These are phyloP conservation scores for Monilinia laxa DNA, from an alignment of 2,329 filamentous ascomycete species.

Conservation along the genomic window DNA sequence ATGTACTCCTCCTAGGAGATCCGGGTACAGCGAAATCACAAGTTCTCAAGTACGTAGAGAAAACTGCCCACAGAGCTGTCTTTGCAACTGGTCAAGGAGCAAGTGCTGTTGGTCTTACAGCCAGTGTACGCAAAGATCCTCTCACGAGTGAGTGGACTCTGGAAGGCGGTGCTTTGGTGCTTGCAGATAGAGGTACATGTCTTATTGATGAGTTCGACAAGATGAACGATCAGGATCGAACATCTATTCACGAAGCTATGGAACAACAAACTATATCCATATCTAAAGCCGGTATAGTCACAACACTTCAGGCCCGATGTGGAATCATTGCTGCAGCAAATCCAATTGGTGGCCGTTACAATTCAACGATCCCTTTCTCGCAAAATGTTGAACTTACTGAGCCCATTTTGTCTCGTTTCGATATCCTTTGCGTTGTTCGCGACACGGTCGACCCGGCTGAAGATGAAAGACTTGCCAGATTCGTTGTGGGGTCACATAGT, in stretches of 20 bases:
- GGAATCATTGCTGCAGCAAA: conserved; percentile 96
- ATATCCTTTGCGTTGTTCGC: conserved; percentile 92
- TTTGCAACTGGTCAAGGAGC: conserved; percentile 98
- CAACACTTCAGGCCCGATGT: conserved; percentile 91
- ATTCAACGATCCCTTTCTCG: conserved; percentile 91
- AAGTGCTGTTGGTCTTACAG: conserved; percentile 94
- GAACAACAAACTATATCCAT: conserved; percentile 99
- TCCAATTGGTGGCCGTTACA: conserved; percentile 93
- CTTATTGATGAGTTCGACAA: conserved; percentile 99
- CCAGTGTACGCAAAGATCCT: conserved; percentile 91
- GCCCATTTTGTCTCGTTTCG: conserved; percentile 95
- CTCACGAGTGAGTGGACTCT: conserved; percentile 96
- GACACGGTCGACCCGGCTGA: conserved; percentile 91
- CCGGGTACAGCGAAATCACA: conserved; percentile 98
- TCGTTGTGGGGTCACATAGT: conserved; percentile 92
- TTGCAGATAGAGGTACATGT: conserved; percentile 92
- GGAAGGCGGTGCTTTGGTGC: conserved; percentile 90
- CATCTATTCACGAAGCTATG: conserved; percentile 99
- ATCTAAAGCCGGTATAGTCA: conserved; percentile 97
- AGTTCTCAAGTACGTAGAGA: conserved; percentile 95
- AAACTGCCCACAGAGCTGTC: conserved; percentile 93
- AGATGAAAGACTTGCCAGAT: conserved; percentile 89
- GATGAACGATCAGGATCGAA: conserved; percentile 99
- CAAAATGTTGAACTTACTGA: conserved; percentile 97
- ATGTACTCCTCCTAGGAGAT: conserved; percentile 92